Conservation (phyloP, 2,329 filamentous ascomycete genomes). For the Hypoxylon sp. region DNA sequence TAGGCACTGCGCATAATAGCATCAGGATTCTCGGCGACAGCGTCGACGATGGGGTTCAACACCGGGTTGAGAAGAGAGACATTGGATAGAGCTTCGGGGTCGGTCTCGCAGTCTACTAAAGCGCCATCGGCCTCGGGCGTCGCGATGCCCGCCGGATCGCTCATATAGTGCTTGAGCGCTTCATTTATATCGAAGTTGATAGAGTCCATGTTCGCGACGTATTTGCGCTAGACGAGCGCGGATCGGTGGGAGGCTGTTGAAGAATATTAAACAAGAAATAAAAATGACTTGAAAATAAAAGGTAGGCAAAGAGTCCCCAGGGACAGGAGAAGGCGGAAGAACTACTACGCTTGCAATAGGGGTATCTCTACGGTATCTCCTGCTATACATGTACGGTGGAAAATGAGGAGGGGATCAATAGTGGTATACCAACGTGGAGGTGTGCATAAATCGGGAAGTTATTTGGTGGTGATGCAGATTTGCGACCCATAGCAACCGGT, state of each 20-base stretch:
- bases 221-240: constrained; percentile 38
- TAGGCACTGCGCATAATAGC: constrained; percentile 82
- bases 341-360: constrained; percentile 25
- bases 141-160: constrained; percentile 85
- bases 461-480: constrained; percentile 26
- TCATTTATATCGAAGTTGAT: constrained; percentile 96
- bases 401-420: constrained; percentile 7
- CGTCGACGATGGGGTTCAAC: constrained; percentile 92
- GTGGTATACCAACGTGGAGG: constrained; percentile 8
- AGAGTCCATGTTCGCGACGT: constrained; percentile 73
- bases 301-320: constrained; percentile 5
- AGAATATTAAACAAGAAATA: constrained; percentile 14
- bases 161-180: constrained; percentile 96
- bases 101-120: constrained; percentile 92
- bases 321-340: constrained; percentile 14
- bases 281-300: constrained; percentile 2
- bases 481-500: constrained; percentile 46
- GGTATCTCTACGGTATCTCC: constrained; percentile 30
- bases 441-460: constrained; percentile 2
- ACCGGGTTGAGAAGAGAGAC: constrained; percentile 82
- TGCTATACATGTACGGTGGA: constrained; percentile 1
- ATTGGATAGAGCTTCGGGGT: constrained; percentile 85
- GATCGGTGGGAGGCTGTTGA: constrained; percentile 2
- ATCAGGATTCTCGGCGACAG: constrained; percentile 92
- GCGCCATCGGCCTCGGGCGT: constrained; percentile 88